Evolutionary conservation across 805 yeast genomes (phyloP), one percentile per base, ranked within the genome.

Genomic region (Spathaspora boniae): DNA sequence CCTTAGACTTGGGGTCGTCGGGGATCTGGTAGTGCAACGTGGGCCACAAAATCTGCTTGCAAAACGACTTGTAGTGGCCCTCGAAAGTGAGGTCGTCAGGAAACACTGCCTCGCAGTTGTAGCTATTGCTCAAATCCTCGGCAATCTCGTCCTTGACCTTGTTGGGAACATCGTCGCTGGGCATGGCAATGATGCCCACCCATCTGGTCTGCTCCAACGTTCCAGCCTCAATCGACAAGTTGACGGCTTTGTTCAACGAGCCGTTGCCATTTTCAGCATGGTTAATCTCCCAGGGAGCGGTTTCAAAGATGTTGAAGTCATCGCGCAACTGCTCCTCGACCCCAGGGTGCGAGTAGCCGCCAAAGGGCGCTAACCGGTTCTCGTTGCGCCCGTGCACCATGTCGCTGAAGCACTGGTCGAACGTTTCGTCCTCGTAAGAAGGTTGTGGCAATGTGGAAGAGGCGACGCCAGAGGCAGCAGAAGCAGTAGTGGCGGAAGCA

Each of bases 11-110:
- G 34, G 96, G 94, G 53, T 89, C 82, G 58, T 93, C 98, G 0
- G 98, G 98, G 25, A 91, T 86, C 58, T 91, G 96, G 55, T 93
- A 93, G 48, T 77, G 81, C 44, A 93, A 72, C 2, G 96, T 86
- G 21, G 98, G 98, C 98, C 98, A 93, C 42, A 93, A 65, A 26
- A 93, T 86, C 51, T 89, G 94, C 59, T 93, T 93, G 58, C 97
- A 91, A 57, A 84, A 93, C 34, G 86, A 85, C 39, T 78, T 79
- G 58, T 93, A 93, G 53, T 89, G 96, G 15, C 97, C 97, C 51
- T 83, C 84, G 48, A 87, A 86, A 1, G 87, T 79, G 20, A 76
- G 60, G 58, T 93, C 98, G 45, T 76, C 76, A 2, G 91, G 80
- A 40, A 76, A 78, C 2, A 88, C 85, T 0, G 87, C 78, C 40